phyloP scores from a whole-genome alignment of 805 yeast species.

The Vanderwaltozyma tropicalis region DNA sequence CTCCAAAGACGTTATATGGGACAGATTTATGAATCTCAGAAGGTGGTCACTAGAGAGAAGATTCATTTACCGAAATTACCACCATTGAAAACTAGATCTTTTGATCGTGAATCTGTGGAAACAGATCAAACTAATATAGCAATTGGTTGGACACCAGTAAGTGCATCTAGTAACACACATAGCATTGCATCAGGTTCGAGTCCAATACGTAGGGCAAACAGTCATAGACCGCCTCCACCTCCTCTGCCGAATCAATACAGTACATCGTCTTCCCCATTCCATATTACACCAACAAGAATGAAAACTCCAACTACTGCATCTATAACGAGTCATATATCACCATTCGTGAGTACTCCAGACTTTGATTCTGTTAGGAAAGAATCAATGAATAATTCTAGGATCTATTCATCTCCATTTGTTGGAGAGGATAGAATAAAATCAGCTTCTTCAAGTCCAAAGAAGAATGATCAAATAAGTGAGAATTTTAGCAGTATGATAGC shows the following conservation, averaged over 20 bases:
- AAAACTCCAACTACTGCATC: background rate
- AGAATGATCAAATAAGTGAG: background rate
- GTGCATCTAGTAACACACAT: background rate
- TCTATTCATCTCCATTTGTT: conserved; percentile 7
- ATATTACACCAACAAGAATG: conserved; percentile 1
- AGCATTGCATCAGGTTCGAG: background rate
- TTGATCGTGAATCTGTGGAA: conserved; percentile 8
- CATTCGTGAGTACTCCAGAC: conserved; percentile 11
- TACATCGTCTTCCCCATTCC: conserved; percentile 4
- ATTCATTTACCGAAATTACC: conserved; percentile 20
- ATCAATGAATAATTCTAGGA: background rate
- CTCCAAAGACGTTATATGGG: background rate
- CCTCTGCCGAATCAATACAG: conserved; percentile 4
- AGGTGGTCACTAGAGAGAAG: background rate
- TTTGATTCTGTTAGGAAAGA: background rate
- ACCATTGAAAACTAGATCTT: conserved; percentile 19
- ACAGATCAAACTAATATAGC: conserved; percentile 7
- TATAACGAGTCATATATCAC: conserved; percentile 7
- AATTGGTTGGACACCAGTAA: conserved; percentile 10
- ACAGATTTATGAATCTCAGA: background rate
- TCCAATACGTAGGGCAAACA: background rate
- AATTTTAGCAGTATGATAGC: background rate
- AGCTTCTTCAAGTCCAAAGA: background rate
- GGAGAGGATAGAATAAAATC: conserved; percentile 2
- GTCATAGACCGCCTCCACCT: conserved; percentile 22